Evolutionary conservation across 768 basidiomycete genomes (phyloP).

Genomic region (Pulveroboletus sp.): DNA sequence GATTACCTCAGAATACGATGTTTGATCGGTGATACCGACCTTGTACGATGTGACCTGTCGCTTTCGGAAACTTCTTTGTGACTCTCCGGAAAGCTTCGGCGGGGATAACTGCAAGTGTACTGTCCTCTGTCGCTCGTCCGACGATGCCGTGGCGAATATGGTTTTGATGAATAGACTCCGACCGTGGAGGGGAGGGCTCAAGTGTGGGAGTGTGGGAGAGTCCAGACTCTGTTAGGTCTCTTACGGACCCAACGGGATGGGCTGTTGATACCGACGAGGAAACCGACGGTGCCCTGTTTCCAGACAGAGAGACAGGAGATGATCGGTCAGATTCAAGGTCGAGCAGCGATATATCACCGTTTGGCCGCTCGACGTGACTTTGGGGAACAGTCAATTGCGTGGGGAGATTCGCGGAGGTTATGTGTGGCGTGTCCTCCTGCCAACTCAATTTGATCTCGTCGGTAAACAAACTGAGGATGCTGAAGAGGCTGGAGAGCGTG

Average conservation of each 20-base stretch:
- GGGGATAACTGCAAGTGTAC: conserved; percentile 96
- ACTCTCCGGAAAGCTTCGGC: conserved; percentile 93
- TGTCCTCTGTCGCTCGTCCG: conserved; percentile 91
- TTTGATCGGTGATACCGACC: conserved; percentile 40
- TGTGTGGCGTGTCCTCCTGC: conserved; percentile 56
- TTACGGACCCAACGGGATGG: conserved; percentile 39
- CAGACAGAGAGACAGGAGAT: conserved; percentile 28
- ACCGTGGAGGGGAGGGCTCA: conserved; percentile 21
- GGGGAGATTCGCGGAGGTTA: conserved; percentile 27
- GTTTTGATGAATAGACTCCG: conserved; percentile 22
- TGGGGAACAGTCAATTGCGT: conserved; percentile 20
- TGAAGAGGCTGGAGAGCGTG: conserved; percentile 92
- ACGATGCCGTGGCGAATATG: conserved; percentile 67
- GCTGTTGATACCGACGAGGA: conserved; percentile 72
- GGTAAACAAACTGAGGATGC: conserved; percentile 94
- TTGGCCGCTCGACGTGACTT: conserved; percentile 37
- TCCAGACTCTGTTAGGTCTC: conserved; percentile 17
- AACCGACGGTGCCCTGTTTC: conserved; percentile 49
- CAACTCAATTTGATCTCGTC: conserved; percentile 91
- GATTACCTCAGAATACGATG: conserved; percentile 10
- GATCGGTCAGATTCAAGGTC: conserved; percentile 38
- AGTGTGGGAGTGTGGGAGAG: conserved; percentile 12
- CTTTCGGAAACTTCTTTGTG: conserved; percentile 96
- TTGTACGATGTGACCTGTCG: conserved; percentile 94
- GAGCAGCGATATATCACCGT: conserved; percentile 65